phyloP scores from a whole-genome alignment of 768 basidiomycete genomes.

The Kwoniella dejecticola region DNA sequence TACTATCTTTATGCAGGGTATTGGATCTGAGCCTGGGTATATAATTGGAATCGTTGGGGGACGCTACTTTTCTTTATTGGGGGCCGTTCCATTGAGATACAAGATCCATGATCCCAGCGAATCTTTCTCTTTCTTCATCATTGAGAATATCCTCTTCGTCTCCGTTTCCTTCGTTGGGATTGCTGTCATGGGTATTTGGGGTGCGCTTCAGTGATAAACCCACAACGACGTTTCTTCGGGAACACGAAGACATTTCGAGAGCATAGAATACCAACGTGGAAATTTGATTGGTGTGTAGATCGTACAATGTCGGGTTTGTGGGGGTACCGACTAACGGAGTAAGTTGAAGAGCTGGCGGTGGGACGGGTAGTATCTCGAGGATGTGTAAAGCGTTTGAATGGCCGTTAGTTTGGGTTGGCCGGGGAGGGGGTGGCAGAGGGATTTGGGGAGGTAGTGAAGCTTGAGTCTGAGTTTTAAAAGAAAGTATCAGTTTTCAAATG shows the following conservation, averaged over 20 bases:
- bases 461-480: slow-evolving; percentile 36
- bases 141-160: slow-evolving; percentile 52
- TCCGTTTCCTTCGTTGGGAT: slow-evolving; percentile 24
- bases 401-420: slow-evolving; percentile 9
- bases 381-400: slow-evolving; percentile 13
- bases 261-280: slow-evolving; percentile 77
- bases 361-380: slow-evolving; percentile 38
- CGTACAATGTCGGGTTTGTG: slow-evolving; percentile 70
- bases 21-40: no score
- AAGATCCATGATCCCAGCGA: slow-evolving; percentile 60
- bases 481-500: no score
- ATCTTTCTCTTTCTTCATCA: slow-evolving; percentile 57
- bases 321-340: slow-evolving; percentile 77
- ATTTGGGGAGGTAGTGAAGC: slow-evolving; percentile 42
- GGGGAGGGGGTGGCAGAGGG: slow-evolving; percentile 16
- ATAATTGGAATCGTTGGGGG: no score
- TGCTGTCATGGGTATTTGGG: slow-evolving; percentile 16
- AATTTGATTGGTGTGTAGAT: slow-evolving; percentile 81
- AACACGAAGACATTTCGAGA: slow-evolving; percentile 57
- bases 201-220: slow-evolving; percentile 65
- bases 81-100: slow-evolving; percentile 50
- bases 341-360: slow-evolving; percentile 68
- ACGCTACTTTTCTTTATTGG: background rate
- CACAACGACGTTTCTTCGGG: slow-evolving; percentile 68
- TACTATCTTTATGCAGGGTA: background rate